These are phyloP conservation scores for Mallotus japonicus DNA, from an alignment of 441 rosid species.

Conservation along the genomic window DNA sequence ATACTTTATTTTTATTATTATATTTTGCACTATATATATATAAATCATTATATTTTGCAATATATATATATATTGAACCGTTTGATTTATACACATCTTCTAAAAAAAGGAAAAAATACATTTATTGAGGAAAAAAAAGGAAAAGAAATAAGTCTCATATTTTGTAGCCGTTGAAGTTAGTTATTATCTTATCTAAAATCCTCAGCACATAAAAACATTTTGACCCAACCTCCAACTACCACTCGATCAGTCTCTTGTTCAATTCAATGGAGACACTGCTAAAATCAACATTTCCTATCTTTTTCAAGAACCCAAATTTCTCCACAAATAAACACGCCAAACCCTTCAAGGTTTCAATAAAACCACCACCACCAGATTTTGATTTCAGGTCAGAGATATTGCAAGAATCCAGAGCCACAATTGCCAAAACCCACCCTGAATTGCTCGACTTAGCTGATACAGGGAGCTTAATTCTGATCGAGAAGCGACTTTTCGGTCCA, in stretches of 20 bases:
- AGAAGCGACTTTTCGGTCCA: constrained; percentile 65
- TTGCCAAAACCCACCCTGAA: constrained; percentile 50
- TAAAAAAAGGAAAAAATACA: no score
- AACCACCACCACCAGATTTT: constrained; percentile 70
- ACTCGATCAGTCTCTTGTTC: constrained; percentile 18
- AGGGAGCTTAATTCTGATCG: constrained; percentile 52
- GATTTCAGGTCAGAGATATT: constrained; percentile 57
- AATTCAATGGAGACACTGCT: constrained; percentile 55
- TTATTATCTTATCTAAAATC: constrained; percentile 26
- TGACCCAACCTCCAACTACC: neutral
- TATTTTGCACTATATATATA: no score
- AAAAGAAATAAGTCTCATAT: no score
- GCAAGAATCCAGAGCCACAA: constrained; percentile 47
- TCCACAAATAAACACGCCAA: constrained; percentile 30
- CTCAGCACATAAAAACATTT: neutral
- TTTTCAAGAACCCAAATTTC: constrained; percentile 28
- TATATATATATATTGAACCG: no score
- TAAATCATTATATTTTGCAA: no score
- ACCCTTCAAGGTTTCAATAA: constrained; percentile 48
- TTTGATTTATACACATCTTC: no score
- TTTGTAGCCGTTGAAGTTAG: constrained; percentile 10
- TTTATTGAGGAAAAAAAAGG: no score
- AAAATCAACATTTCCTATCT: constrained; percentile 41
- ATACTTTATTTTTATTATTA: no score
- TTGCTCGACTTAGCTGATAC: constrained; percentile 62